Conservation (phyloP, 78 protist species). For the Dictyostelium intermedium region DNA sequence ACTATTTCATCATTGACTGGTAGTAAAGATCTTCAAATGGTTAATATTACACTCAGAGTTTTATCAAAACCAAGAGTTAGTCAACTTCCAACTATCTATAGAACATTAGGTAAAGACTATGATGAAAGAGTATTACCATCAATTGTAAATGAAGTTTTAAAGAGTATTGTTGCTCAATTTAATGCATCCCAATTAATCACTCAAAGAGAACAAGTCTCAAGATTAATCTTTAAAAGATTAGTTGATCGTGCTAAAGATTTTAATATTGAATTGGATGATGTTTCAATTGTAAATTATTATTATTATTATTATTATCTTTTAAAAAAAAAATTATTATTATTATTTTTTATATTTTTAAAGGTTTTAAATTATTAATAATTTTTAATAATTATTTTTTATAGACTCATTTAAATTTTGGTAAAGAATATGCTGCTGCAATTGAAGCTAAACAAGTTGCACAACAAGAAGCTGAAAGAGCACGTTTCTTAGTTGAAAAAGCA, state of each 20-base stretch:
- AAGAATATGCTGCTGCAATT: conserved; percentile 95
- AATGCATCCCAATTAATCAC: conserved; percentile 97
- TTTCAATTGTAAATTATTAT: conserved; percentile 86
- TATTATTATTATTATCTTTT: background rate
- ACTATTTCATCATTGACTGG: conserved; percentile 92
- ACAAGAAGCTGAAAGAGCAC: conserved; percentile 98
- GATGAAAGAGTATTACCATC: conserved; percentile 95
- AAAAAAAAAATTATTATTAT: background rate
- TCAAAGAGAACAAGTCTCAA: conserved; percentile 91
- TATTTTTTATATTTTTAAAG: background rate
- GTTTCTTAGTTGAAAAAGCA: conserved; percentile 95
- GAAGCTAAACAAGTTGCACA: conserved; percentile 95
- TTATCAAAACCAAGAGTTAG: conserved; percentile 86
- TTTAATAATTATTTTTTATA: background rate
- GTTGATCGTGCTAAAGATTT: conserved; percentile 92
- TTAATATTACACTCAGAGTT: conserved; percentile 93
- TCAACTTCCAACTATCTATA: conserved; percentile 74
- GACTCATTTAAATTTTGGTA: conserved; percentile 92
- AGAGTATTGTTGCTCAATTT: conserved; percentile 95
- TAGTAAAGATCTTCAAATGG: conserved; percentile 95
- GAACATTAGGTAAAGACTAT: conserved; percentile 92
- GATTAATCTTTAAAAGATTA: conserved; percentile 79
- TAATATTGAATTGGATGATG: conserved; percentile 93
- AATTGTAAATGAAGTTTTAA: conserved; percentile 96
- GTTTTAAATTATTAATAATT: background rate